Conservation (phyloP, 2,329 filamentous ascomycete species). For the Cephalotrichum gorgonifer region DNA sequence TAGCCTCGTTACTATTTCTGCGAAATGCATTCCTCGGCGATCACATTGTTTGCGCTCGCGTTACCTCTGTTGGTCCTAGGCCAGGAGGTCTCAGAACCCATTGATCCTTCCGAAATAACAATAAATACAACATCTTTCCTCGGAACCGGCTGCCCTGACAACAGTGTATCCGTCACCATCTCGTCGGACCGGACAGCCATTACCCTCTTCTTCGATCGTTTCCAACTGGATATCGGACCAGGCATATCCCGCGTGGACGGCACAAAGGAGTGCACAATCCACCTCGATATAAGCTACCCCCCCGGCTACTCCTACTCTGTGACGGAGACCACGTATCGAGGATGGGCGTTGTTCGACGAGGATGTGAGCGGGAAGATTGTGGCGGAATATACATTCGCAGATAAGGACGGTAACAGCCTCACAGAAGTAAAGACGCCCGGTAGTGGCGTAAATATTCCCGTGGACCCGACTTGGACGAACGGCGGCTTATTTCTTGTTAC, state of each 20-base stretch:
- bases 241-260: neutral
- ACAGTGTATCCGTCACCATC: neutral
- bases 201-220: constrained; percentile 4
- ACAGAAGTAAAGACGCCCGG: too few relatives aligned
- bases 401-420: neutral
- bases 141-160: constrained; percentile 3
- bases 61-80: too few relatives aligned
- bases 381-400: constrained; percentile 1
- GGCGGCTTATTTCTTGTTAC: neutral
- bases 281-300: constrained; percentile 5
- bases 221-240: constrained; percentile 1
- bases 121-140: too few relatives aligned
- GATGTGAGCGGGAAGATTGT: constrained; percentile 1
- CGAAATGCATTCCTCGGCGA: too few relatives aligned
- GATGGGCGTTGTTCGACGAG: constrained; percentile 2
- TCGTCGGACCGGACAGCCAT: constrained; percentile 4
- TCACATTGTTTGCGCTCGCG: too few relatives aligned
- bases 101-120: too few relatives aligned
- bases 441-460: neutral
- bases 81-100: too few relatives aligned
- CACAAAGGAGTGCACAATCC: constrained; percentile 4
- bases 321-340: constrained; percentile 5
- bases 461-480: neutral
- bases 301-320: constrained; percentile 3
- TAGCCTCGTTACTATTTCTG: too few relatives aligned